A percentile compares a stretch with the other conserved stretches of the same genome.
These are phyloP conservation scores for Psilocybe azurescens DNA, from an alignment of 768 basidiomycete genomes.

Conservation along the genomic window DNA sequence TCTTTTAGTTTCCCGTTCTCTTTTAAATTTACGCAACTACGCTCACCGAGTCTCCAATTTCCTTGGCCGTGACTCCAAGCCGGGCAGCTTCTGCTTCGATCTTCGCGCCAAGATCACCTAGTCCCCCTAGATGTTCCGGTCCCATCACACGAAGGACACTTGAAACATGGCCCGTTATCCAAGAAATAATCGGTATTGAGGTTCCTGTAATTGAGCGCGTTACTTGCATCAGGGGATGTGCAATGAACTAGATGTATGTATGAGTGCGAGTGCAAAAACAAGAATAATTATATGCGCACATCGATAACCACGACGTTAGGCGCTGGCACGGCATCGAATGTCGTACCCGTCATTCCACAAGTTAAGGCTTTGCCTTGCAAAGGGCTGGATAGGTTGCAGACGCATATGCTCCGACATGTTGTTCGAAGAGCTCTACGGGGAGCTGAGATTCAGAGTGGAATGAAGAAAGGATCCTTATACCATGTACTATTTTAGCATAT, in stretches of 20 bases:
- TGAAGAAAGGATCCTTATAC: not conserved
- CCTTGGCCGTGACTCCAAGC: not conserved
- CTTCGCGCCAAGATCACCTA: not conserved
- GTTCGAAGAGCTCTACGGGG: not conserved
- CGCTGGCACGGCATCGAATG: conserved; percentile 10
- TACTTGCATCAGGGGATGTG: not conserved
- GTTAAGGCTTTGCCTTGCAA: conserved; percentile 12
- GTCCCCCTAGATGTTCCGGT: not conserved
- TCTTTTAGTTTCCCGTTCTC: not conserved
- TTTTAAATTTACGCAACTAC: not conserved
- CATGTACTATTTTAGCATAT: not conserved
- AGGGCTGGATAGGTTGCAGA: conserved; percentile 8
- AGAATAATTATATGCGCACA: not conserved
- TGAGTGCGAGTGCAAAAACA: too few relatives aligned
- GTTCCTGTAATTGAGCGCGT: not conserved
- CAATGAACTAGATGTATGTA: not conserved
- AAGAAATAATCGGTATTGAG: not conserved
- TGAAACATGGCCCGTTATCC: not conserved
- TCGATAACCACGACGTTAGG: conserved; percentile 17
- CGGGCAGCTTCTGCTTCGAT: not conserved
- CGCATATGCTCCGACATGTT: not conserved
- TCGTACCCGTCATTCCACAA: conserved; percentile 13
- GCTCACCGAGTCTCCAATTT: not conserved
- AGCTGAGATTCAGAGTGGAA: not conserved
- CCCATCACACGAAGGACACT: not conserved